Conservation (phyloP, 768 basidiomycete species). For the Rhizopogon vinicolor region DNA sequence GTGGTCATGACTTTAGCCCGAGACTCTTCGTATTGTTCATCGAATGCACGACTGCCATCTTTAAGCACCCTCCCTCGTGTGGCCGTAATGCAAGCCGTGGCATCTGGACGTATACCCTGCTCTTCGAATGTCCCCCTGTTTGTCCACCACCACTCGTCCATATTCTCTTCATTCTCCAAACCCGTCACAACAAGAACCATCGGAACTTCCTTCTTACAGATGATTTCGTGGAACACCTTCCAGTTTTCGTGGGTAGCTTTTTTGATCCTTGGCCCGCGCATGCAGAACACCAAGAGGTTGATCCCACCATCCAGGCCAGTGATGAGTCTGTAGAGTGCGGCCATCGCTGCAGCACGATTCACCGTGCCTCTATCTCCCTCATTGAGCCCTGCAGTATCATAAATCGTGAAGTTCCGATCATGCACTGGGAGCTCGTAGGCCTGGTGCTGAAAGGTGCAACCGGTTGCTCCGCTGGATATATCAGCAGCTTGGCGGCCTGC, state of each 20-base stretch:
- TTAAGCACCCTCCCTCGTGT: background rate
- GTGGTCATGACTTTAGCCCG: no score
- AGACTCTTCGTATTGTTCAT: constrained; percentile 7
- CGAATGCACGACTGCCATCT: background rate
- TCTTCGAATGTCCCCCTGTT: constrained; percentile 11
- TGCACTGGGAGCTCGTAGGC: constrained; percentile 12
- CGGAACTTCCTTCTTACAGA: constrained; percentile 27
- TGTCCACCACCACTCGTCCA: constrained; percentile 32
- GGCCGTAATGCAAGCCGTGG: constrained; percentile 12
- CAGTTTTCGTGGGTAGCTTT: no score
- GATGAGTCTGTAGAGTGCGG: no score
- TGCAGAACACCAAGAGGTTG: no score
- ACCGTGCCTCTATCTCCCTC: background rate
- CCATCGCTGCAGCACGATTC: no score
- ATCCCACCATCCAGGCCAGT: no score
- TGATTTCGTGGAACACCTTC: constrained; percentile 20
- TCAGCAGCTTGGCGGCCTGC: background rate
- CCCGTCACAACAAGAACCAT: constrained; percentile 28
- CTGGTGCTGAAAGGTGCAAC: constrained; percentile 22
- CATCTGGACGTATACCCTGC: no score
- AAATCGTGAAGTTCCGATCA: constrained; percentile 4
- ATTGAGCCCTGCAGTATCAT: constrained; percentile 14
- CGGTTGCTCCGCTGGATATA: constrained; percentile 7
- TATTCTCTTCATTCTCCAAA: constrained; percentile 26
- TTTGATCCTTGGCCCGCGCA: no score